Base-by-base conservation (phyloP, 306 rosid genomes). In the Medicago arabica region DNA sequence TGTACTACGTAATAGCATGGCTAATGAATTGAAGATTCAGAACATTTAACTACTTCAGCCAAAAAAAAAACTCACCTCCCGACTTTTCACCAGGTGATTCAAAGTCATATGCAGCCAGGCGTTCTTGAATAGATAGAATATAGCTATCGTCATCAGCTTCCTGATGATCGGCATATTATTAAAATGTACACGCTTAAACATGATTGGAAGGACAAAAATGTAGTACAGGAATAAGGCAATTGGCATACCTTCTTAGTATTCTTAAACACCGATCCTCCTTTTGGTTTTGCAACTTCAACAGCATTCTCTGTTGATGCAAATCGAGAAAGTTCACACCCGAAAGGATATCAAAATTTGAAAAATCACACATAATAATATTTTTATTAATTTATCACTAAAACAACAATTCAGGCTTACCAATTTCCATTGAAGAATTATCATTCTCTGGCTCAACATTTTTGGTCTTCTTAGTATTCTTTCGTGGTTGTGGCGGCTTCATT, bases 21-120 rank as follows among this genome's bases (percentile, higher is more conserved):
- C 19, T 18, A 43, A 6, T 46, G 17, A 43, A 40, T 17, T 44
- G 61, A 54, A 8, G 40, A 54, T 61, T 46, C 11, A 58, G 46
- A 77, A 47, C 39, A 76, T 19, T 65, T 9, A 57, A 41, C 18
- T 50, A 46, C 16, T 7, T 17, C 4, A 53, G 57, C 9, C 7
- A 7, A 44, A 51, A 16, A 51, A 16, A 31, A 49, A 5, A 25
- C 34, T 51, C 74, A 92, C 98, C 97, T 63, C 86, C 84, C 0
- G 93, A 76, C 25, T 63, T 70, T 14, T 88, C 97, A 28, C 93
- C 82, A 38, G 98, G 86, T 51, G 97, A 78, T 1, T 80, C 93
- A 0, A 95, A 84, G 76, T 89, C 92, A 67, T 95, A 95, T 18
- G 98, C 95, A 65, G 98, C 98, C 36, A 95, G 90, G 39, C 98